A percentile compares a stretch with the other conserved stretches of the same genome.
phyloP scores from a whole-genome alignment of 352 stramenopile genomes.

The Pythium folliculosum region DNA sequence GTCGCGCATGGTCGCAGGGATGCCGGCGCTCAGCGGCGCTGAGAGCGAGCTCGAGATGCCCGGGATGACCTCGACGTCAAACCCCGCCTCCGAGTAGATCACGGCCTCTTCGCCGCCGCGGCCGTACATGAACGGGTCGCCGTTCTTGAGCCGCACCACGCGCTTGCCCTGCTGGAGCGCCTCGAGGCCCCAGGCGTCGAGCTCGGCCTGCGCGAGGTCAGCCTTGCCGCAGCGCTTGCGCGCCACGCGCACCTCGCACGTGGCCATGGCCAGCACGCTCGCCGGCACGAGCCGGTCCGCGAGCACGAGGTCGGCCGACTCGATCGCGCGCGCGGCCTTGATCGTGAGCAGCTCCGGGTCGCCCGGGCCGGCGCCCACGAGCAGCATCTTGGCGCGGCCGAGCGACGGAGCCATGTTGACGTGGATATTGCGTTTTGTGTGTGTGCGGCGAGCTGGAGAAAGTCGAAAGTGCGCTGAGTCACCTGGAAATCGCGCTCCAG shows the following conservation, averaged over 20 bases:
- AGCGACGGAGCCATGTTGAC: neutral
- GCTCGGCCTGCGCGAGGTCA: slow-evolving; percentile 91
- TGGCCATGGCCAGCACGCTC: slow-evolving; percentile 90
- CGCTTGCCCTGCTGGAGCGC: slow-evolving; percentile 85
- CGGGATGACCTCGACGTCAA: slow-evolving; percentile 85
- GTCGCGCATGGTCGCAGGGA: slow-evolving; percentile 96
- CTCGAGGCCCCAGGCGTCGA: slow-evolving; percentile 93
- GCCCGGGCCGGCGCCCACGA: slow-evolving; percentile 92
- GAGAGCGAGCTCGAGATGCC: slow-evolving; percentile 96
- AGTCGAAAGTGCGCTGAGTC: slow-evolving; percentile 5
- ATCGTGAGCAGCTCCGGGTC: slow-evolving; percentile 95
- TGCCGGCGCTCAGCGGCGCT: slow-evolving; percentile 91
- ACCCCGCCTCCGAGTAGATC: slow-evolving; percentile 74
- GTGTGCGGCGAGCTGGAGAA: slow-evolving; percentile 1
- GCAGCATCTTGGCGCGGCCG: slow-evolving; percentile 52
- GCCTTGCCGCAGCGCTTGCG: slow-evolving; percentile 95
- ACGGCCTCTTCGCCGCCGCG: slow-evolving; percentile 93
- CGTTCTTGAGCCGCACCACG: slow-evolving; percentile 97
- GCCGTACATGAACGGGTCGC: slow-evolving; percentile 97
- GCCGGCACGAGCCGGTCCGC: slow-evolving; percentile 91
- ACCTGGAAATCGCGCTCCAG: neutral
- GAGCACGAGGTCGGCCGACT: slow-evolving; percentile 91
- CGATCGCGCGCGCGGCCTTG: slow-evolving; percentile 84
- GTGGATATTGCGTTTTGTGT: neutral
- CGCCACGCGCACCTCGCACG: slow-evolving; percentile 90